phyloP scores from a whole-genome alignment of 2,329 filamentous ascomycete genomes.

The Albifimbria verrucaria region DNA sequence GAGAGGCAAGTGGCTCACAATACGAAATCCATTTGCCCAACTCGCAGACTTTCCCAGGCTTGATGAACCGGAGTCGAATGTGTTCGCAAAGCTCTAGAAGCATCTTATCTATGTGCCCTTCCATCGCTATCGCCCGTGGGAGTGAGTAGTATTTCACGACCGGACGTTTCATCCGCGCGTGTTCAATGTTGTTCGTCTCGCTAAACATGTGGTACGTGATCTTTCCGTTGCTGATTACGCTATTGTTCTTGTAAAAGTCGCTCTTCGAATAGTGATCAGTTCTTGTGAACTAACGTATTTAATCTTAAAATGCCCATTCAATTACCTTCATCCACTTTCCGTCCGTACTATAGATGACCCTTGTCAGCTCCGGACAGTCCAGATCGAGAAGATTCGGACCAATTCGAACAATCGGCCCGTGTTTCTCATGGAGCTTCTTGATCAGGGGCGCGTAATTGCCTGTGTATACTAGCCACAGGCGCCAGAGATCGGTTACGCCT shows the following conservation, averaged over 20 bases:
- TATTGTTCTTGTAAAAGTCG: constrained; percentile 21
- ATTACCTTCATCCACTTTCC: constrained; percentile 29
- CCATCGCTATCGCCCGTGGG: constrained; percentile 12
- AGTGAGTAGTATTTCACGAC: constrained; percentile 25
- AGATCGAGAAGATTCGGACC: constrained; percentile 35
- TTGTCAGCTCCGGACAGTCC: constrained; percentile 32
- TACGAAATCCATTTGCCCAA: constrained; percentile 39
- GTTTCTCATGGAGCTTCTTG: constrained; percentile 30
- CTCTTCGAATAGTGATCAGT: constrained; percentile 10
- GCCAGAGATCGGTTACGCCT: constrained; percentile 33
- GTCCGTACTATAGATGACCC: constrained; percentile 31
- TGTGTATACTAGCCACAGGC: constrained; percentile 23
- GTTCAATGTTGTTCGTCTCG: constrained; percentile 17
- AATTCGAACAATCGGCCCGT: constrained; percentile 39
- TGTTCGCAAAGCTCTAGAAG: constrained; percentile 26
- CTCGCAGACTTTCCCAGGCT: constrained; percentile 24
- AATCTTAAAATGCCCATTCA: constrained; percentile 1
- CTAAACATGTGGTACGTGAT: constrained; percentile 22
- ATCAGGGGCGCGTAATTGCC: constrained; percentile 25
- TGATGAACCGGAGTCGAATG: constrained; percentile 29
- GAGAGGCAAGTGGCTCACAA: constrained; percentile 24
- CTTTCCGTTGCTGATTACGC: constrained; percentile 20
- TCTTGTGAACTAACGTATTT: too few species aligned
- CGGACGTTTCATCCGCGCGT: constrained; percentile 16
- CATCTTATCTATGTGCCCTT: constrained; percentile 25